phyloP scores from a whole-genome alignment of 2,329 filamentous ascomycete species.

The Scleromitrula shiraiana region DNA sequence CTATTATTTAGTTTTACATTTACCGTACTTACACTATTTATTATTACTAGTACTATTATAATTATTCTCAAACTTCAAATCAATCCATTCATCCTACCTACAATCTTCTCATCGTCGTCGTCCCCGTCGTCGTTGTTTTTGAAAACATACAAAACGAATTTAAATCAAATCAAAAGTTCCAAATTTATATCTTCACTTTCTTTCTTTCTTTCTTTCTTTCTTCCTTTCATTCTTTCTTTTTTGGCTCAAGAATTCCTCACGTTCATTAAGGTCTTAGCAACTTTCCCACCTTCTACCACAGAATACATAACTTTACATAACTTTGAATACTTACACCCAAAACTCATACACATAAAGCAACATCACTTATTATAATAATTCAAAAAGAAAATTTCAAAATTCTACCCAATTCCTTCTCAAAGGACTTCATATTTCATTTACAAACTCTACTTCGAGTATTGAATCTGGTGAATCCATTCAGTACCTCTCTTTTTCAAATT shows the following conservation, averaged over 20 bases:
- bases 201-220: no score
- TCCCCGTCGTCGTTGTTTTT: no score
- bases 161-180: not conserved
- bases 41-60: no score
- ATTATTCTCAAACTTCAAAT: no score
- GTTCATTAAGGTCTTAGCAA: not conserved
- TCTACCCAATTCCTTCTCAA: not conserved
- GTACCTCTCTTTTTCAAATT: not conserved
- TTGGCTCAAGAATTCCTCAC: not conserved
- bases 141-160: not conserved
- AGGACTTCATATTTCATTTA: no score
- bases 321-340: not conserved
- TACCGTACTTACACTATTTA: no score
- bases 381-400: no score
- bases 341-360: not conserved
- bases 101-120: not conserved
- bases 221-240: no score
- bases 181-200: not conserved
- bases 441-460: no score
- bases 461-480: no score
- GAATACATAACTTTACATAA: not conserved
- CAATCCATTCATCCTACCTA: no score
- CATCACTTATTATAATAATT: not conserved
- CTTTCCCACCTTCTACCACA: not conserved
- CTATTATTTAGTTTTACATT: no score